A percentile compares a stretch with the other conserved stretches of the same genome.
Conservation (phyloP, 768 basidiomycete genomes). For the Lepiota subincarnata region DNA sequence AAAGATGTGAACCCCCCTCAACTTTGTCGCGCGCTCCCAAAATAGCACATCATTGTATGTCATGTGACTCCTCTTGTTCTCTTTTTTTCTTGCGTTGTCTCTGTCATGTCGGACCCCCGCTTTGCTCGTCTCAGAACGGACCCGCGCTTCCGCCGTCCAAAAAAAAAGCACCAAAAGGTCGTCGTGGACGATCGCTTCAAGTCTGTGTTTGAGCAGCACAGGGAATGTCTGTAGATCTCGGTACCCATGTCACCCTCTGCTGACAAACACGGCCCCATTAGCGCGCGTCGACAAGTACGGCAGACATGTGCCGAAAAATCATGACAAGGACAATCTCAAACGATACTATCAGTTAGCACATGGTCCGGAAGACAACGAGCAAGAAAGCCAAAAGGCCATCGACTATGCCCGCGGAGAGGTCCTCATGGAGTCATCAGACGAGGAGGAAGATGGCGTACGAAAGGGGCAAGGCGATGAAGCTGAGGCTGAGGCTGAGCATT, state of each 20-base stretch:
- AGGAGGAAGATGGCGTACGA: constrained; percentile 44
- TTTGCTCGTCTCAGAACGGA: constrained; percentile 87
- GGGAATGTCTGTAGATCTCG: constrained; percentile 23
- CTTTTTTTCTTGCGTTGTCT: constrained; percentile 3
- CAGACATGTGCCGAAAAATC: constrained; percentile 58
- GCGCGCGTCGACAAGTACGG: constrained; percentile 89
- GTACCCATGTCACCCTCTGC: not conserved
- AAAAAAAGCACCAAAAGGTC: constrained; percentile 76
- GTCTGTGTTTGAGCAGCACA: constrained; percentile 55
- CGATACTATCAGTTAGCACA: constrained; percentile 68
- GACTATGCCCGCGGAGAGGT: constrained; percentile 92
- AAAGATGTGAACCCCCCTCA: not conserved
- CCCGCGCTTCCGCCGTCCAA: constrained; percentile 87
- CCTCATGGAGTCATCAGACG: constrained; percentile 83
- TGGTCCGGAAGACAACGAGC: constrained; percentile 36
- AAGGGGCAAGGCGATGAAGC: constrained; percentile 24
- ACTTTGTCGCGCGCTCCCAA: constrained; percentile 13
- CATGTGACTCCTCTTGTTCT: not conserved
- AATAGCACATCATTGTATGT: not conserved
- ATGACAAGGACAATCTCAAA: constrained; percentile 71
- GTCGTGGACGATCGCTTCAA: constrained; percentile 92
- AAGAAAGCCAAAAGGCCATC: constrained; percentile 32
- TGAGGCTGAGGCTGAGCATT: constrained; percentile 24
- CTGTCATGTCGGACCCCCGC: constrained; percentile 71
- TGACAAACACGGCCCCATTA: constrained; percentile 15